These are phyloP conservation scores for Diplodia sapinea DNA, from an alignment of 2,329 filamentous ascomycete species.

Conservation along the genomic window DNA sequence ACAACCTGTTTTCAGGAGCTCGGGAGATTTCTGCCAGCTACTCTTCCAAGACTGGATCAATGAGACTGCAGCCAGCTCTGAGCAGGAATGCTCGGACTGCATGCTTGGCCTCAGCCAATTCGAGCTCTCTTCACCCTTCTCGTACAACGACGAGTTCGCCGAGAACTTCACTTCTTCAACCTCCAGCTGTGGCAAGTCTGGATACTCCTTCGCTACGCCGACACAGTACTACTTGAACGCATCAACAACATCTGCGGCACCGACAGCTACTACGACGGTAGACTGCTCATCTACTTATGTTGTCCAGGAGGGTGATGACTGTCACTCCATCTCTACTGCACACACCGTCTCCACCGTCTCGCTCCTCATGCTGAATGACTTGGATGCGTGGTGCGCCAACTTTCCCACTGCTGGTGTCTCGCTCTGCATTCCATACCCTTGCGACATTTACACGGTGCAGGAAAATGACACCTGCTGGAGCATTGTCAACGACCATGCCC, in stretches of 20 bases:
- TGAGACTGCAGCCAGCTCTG: neutral
- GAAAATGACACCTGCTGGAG: neutral
- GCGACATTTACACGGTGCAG: neutral
- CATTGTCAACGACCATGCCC: neutral
- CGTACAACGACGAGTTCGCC: slow-evolving; percentile 4
- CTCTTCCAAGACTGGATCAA: slow-evolving; percentile 12
- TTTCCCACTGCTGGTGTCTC: neutral
- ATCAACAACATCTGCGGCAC: slow-evolving; percentile 4
- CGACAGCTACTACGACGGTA: neutral
- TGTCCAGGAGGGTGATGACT: slow-evolving; percentile 4
- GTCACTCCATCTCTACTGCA: slow-evolving; percentile 3
- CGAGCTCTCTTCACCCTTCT: neutral
- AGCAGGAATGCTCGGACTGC: neutral
- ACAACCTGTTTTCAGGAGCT: neutral
- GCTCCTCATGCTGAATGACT: slow-evolving; percentile 5
- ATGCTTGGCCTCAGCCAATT: neutral
- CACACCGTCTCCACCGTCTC: slow-evolving; percentile 3
- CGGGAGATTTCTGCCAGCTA: neutral
- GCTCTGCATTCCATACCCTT: neutral
- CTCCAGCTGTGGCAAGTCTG: neutral
- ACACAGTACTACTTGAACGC: slow-evolving; percentile 7
- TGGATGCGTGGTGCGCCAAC: slow-evolving; percentile 4
- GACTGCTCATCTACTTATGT: slow-evolving; percentile 4
- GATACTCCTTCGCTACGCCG: neutral
- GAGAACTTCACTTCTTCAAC: neutral